Base-by-base conservation (phyloP, 257 asterid genomes). In the Solanum chaucha region DNA sequence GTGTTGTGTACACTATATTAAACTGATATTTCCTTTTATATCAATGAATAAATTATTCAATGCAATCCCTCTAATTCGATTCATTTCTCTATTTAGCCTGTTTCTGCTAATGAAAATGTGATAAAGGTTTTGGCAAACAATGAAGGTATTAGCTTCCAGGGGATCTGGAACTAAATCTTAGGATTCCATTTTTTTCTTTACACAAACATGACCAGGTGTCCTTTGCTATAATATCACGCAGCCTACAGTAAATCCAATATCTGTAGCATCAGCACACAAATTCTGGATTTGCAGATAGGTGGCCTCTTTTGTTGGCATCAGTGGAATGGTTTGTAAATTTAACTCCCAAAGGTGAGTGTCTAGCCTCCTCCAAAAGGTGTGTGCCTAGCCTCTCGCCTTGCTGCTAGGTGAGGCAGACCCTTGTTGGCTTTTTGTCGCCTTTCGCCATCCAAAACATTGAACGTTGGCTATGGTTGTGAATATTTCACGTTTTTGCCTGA, bases 11-110 rank as follows among this genome's bases (percentile, higher is more conserved):
- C 35, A 34, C 55, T 74, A 84, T 46, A 58, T 28, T 85, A 68
- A 80, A 88, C 44, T 44, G 84, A 73, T 78, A 38, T 89, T 80
- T 85, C 71, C n/a, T 88, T 87, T 87, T 58, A 84, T 51, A 46
- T 46, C 55, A 4, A 46, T 46, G 70, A 82, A 36, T 89, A 72
- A 58, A 71, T 71, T 84, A 84, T 40, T 67, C 26, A 84, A 95
- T 98, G 98, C 98, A 89, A 96, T 96, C 89, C 99, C 99, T 11
- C 94, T 98, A 75, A 90, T 96, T 85, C 95, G 98, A 86, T 96
- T 95, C 93, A 96, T 93, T 38, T 91, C 90, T 85, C 91, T 96
- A 59, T 44, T 3, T 90, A 95, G 93, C 98, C 99, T 41, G 93
- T 93, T 89, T 94, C 98, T 70, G 88, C 98, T 36, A 93, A 90